Evolutionary conservation across 2,329 filamentous ascomycete genomes (phyloP), one percentile per base, ranked within the genome.

Genomic region (Dactylellina sp.): DNA sequence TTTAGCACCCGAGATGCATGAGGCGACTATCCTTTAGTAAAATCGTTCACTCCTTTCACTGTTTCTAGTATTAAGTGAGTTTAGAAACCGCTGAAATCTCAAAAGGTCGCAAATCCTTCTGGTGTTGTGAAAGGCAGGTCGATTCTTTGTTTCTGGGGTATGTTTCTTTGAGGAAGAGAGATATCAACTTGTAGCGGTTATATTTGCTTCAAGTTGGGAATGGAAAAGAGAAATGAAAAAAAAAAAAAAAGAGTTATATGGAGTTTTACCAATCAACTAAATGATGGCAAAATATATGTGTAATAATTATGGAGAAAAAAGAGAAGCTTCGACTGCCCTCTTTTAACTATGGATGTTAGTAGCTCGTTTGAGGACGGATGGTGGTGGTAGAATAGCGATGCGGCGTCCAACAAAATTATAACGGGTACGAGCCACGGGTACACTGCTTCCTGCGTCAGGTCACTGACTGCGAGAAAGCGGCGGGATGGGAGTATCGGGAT

Each of bases 91-190:
- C 14, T 7, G 22, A 25, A 18, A 42, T 12, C 3, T 32, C n/a
- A 16, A 14, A 11, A 35, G 25, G 18, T 32, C 7, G n/a, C 42
- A 5, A 20, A 18, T 46, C 6, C 42, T 22, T 18, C 11, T 32
- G 46, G 5, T 57, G 62, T 66, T 66, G 50, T 65, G 50, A 66
- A 66, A 59, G 62, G 24, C 16, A 24, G 37, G 52, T 66, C 52
- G 62, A 40, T 60, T 60, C 63, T 68, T 68, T 68, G 63, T 66
- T 65, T 32, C 25, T 3, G 28, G 24, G 50, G 46, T 56, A 49
- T 44, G 28, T 32, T 32, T 4, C 5, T 32, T 32, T 9, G 4
- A 5, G 4, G 28, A 32, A 9, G 9, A 32, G 9, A 32, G 4
- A 32, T 32, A 32, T 35, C 35, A 37, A 47, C 18, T 44, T 46